Evolutionary conservation across 305 asterid genomes (phyloP), one percentile per base, ranked within the genome.

Genomic region (Fraxinus baroniana): DNA sequence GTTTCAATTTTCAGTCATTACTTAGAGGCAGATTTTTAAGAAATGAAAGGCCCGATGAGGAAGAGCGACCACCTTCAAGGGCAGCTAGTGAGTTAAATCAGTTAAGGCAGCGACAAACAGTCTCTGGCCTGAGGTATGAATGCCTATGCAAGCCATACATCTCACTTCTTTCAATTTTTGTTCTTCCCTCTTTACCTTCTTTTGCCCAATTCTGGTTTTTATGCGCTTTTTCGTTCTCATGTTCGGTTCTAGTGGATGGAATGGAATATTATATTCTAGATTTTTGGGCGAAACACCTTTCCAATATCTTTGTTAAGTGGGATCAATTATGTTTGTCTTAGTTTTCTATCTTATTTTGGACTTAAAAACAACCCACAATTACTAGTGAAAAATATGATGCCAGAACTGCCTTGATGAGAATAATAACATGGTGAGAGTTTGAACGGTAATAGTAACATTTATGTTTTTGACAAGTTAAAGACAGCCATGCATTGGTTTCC

Each of bases 21-120:
- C 95, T 91, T 81, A 86, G 93, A 89, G 92, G 95, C 66, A 88
- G 95, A 71, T 91, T 91, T 83, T 83, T 90, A 84, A 88, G 95
- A 83, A 91, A 87, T 83, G 95, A 91, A 86, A 82, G 90, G 83
- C 91, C 90, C 24, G 87, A 35, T 78, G 93, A 90, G 86, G 93
- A 91, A 83, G 92, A 90, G 84, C 86, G 93, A 80, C 90, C 87
- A 3, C 93, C 91, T 77, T 89, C 95, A 82, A 46, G 88, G 85
- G 91, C 92, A 62, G 91, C 91, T 80, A 79, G 87, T 73, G 95
- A 91, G 85, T 64, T 91, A 75, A 84, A 81, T 85, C 93, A 87
- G 86, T 86, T 91, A 82, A 90, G 95, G 85, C 93, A 90, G 85
- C 87, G 91, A 12, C 92, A 91, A 83, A 89, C 93, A 5, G 95